Conservation (phyloP, 129 eudicot genomes). For the Heracleum sosnowskyi region DNA sequence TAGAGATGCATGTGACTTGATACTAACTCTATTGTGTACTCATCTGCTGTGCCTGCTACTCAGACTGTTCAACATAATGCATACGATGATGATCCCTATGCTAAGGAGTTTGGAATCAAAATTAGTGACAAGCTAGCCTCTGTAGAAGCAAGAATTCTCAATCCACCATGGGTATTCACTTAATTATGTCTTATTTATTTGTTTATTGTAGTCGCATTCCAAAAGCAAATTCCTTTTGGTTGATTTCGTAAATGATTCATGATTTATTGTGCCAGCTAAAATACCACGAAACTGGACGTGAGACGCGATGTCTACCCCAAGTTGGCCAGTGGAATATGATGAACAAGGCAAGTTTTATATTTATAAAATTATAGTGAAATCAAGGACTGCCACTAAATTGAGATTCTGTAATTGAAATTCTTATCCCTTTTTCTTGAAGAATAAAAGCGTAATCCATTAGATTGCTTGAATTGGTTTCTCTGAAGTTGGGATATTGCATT, state of each 20-base stretch:
- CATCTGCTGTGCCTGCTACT: neutral
- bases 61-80: conserved; percentile 93
- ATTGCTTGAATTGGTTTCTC: neutral
- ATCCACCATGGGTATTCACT: conserved; percentile 73
- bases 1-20: neutral
- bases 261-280: conserved; percentile 46
- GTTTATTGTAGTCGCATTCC: neutral
- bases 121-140: conserved; percentile 77
- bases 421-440: neutral
- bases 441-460: neutral
- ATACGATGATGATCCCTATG: conserved; percentile 72
- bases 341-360: conserved; percentile 51
- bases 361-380: neutral
- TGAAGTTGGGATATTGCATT: neutral
- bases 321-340: conserved; percentile 99
- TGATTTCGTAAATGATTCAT: neutral
- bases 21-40: neutral
- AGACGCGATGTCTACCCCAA: conserved; percentile 87
- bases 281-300: conserved; percentile 91
- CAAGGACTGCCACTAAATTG: neutral
- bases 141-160: conserved; percentile 92
- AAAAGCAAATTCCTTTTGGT: neutral
- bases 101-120: conserved; percentile 90
- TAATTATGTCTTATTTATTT: neutral
- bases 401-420: neutral